phyloP scores from a whole-genome alignment of 1,284 basidiomycete genomes.

The Tilletia walkeri region DNA sequence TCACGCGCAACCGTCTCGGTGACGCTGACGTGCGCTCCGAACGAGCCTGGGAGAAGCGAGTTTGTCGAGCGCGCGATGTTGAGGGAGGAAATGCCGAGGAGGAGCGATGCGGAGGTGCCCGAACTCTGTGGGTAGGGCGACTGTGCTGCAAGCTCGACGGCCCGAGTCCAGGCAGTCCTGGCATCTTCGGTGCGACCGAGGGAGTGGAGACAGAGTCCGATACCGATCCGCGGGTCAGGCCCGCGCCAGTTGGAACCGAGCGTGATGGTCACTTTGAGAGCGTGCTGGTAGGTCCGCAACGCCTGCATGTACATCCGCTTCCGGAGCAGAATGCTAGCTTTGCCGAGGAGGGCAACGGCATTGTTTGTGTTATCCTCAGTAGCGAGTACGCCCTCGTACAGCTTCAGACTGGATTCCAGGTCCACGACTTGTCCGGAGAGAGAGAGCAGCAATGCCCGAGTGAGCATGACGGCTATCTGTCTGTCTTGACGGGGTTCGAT shows the following conservation, averaged over 20 bases:
- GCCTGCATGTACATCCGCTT: constrained; percentile 41
- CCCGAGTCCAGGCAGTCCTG: constrained; percentile 51
- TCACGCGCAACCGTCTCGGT: constrained; percentile 47
- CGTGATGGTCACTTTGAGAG: constrained; percentile 30
- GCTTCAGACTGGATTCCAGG: constrained; percentile 38
- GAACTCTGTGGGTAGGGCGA: constrained; percentile 27
- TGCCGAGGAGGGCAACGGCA: constrained; percentile 47
- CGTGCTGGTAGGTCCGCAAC: constrained; percentile 49
- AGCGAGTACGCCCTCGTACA: constrained; percentile 1
- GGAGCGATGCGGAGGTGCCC: constrained; percentile 22
- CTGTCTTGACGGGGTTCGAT: constrained; percentile 29
- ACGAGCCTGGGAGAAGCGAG: constrained; percentile 36
- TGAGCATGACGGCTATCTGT: constrained; percentile 37
- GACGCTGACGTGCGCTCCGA: constrained; percentile 37
- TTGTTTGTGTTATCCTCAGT: constrained; percentile 29
- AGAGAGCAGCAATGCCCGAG: constrained; percentile 34
- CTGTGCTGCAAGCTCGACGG: constrained; percentile 35
- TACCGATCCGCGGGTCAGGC: constrained; percentile 51
- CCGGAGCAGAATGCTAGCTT: constrained; percentile 48
- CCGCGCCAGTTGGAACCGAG: constrained; percentile 36
- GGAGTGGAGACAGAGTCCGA: constrained; percentile 51
- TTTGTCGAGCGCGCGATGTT: constrained; percentile 41
- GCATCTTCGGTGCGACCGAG: constrained; percentile 47
- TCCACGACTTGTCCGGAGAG: constrained; percentile 30
- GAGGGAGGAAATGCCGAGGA: constrained; percentile 50